Conservation (phyloP, 1,284 basidiomycete genomes). For the Rugosomyces carneus region DNA sequence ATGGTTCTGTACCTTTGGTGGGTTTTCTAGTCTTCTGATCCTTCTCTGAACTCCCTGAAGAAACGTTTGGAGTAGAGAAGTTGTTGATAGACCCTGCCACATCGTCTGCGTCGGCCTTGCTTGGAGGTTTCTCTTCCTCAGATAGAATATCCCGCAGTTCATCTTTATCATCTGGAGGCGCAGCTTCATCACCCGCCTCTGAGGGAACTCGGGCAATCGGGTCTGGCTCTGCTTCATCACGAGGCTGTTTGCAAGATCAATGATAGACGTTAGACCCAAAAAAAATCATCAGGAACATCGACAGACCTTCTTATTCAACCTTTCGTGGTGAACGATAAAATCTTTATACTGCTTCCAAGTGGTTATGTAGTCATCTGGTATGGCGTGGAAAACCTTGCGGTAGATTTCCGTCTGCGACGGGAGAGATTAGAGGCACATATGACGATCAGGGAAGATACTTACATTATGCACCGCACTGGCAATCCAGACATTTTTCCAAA, state of each 20-base stretch:
- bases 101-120: conserved; percentile 20
- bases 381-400: conserved; percentile 87
- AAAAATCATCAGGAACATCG: not conserved
- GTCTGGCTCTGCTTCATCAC: conserved; percentile 37
- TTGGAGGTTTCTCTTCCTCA: conserved; percentile 18
- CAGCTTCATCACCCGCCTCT: conserved; percentile 45
- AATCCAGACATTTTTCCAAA: conserved; percentile 89
- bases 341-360: conserved; percentile 96
- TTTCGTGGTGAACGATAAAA: conserved; percentile 72
- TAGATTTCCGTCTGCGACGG: conserved; percentile 79
- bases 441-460: conserved; percentile 23
- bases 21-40: conserved; percentile 30
- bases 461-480: conserved; percentile 82
- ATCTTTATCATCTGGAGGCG: conserved; percentile 27
- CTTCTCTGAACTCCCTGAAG: conserved; percentile 27
- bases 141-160: conserved; percentile 14
- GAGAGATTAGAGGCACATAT: conserved; percentile 2
- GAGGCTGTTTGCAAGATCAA: conserved; percentile 32
- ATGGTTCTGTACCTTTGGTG: conserved; percentile 56
- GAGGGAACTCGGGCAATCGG: conserved; percentile 52
- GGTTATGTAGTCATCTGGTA: conserved; percentile 86
- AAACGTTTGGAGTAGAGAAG: conserved; percentile 4
- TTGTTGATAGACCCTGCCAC: conserved; percentile 9
- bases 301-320: conserved; percentile 62
- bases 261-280: not conserved